Evolutionary conservation across 1,284 basidiomycete genomes (phyloP).

Genomic region (Ganoderma resinaceum): DNA sequence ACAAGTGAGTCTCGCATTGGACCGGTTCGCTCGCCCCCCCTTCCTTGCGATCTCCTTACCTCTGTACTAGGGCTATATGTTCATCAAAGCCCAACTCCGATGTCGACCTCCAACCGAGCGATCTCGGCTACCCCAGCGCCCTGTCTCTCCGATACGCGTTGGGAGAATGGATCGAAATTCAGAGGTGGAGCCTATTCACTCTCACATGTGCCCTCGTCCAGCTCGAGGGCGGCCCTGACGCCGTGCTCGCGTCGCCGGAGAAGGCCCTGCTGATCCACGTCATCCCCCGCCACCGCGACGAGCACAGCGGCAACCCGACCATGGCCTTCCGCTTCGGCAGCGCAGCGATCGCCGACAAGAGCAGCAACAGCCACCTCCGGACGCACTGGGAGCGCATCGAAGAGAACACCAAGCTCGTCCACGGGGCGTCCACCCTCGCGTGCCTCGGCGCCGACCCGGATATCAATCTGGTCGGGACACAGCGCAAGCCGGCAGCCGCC

Average conservation of each 20-base stretch:
- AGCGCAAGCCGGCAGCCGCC: neutral
- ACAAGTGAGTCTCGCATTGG: slow-evolving; percentile 9
- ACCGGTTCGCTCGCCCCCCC: too few species aligned
- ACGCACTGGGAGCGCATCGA: neutral
- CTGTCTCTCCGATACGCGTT: neutral
- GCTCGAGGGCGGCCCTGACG: neutral
- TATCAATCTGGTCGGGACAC: neutral
- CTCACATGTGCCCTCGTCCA: neutral
- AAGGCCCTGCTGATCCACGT: neutral
- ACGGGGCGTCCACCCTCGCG: neutral
- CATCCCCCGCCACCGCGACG: neutral
- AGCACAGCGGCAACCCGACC: neutral
- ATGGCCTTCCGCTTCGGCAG: neutral
- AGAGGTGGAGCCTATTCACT: neutral
- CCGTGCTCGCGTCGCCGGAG: neutral
- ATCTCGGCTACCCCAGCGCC: neutral
- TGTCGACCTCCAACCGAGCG: neutral
- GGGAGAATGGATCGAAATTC: neutral
- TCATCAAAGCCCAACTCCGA: neutral
- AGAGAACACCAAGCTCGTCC: neutral
- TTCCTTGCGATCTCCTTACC: neutral
- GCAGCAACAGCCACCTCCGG: neutral
- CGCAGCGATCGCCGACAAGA: neutral
- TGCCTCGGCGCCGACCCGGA: neutral
- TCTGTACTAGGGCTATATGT: neutral